Base-by-base conservation (phyloP, 2,329 filamentous ascomycete species). In the Didymella arachidicola region DNA sequence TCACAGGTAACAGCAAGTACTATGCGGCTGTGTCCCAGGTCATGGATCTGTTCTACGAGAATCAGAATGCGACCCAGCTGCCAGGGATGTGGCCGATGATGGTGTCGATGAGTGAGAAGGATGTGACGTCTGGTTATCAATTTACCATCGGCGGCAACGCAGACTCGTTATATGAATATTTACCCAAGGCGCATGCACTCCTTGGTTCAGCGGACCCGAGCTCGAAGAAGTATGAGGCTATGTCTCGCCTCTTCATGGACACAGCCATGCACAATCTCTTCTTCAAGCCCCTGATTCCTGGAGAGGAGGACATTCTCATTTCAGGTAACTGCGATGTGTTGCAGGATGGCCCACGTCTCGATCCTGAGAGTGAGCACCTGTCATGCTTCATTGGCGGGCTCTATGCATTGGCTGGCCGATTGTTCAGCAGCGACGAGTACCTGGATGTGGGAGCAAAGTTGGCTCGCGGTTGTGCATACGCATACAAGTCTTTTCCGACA, bases 1-100 rank as follows among this genome's bases (percentile, higher is more conserved):
- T 97, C 62, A 97, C 93, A 0, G 86, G 87, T 57, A 82, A 94
- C 59, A 78, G 89, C 66, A 93, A 89, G 73, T 97, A 96, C 78
- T 97, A 96, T 72, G 93, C 97, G 78, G 93, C 92, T 16, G 83
- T 97, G 60, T 91, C 92, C 47, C 88, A 93, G 59, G 91, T 97
- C 68, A 96, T 92, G 18, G 83, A 96, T 71, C 89, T 88, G 7
- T 83, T 97, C 26, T 86, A 93, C 61, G 85, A 89, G 50, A 87
- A 89, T 78, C 92, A 97, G 78, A 85, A 87, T 66, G 75, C 81
- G 4, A 93, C 90, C 0, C 82, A 83, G 3, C 79, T 97, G 7
- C 87, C 89, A 1, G 93, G 93, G 2, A 84, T 97, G 69, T 97
- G 94, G 81, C 92, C 93, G 0, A 84, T 91, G 63, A 81, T 81